These are phyloP conservation scores for Calocera cornea DNA, from an alignment of 768 basidiomycete genomes.

Conservation along the genomic window DNA sequence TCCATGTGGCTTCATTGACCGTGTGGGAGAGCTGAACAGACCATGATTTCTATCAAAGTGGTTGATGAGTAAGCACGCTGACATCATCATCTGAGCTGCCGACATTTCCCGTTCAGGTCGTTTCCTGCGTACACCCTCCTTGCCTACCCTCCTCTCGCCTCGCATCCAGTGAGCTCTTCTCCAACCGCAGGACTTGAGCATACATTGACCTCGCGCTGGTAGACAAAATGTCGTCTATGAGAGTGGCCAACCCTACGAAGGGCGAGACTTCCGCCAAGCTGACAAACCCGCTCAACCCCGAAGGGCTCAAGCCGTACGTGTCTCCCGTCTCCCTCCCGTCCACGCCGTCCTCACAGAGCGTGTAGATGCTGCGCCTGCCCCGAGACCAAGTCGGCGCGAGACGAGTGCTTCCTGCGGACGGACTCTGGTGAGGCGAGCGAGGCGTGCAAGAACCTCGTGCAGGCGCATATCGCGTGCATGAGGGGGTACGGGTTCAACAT, in stretches of 20 bases:
- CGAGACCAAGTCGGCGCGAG: constrained; percentile 78
- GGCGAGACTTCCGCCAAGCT: constrained; percentile 7
- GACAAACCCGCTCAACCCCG: constrained; percentile 73
- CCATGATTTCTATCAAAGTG: not conserved
- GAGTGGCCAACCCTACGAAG: not conserved
- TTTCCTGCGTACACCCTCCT: not conserved
- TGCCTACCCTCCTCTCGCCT: not conserved
- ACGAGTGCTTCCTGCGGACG: constrained; percentile 81
- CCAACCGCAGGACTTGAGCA: not conserved
- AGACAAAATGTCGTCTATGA: not conserved
- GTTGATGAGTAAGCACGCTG: not conserved
- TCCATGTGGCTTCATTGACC: not conserved
- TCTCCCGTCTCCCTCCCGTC: not conserved
- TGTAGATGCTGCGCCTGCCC: constrained; percentile 91
- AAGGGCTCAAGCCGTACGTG: constrained; percentile 88
- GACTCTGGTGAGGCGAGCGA: constrained; percentile 51
- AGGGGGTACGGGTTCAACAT: constrained; percentile 73
- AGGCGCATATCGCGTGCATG: constrained; percentile 85
- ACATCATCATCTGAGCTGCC: not conserved
- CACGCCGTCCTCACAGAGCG: not conserved
- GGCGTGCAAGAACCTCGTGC: constrained; percentile 68
- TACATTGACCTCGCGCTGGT: not conserved
- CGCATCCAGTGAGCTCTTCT: not conserved
- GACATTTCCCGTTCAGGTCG: constrained; percentile 1
- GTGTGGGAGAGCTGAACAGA: not conserved